These are phyloP conservation scores for Chenopodium album DNA, from an alignment of 148 eudicot genomes.

Conservation along the genomic window DNA sequence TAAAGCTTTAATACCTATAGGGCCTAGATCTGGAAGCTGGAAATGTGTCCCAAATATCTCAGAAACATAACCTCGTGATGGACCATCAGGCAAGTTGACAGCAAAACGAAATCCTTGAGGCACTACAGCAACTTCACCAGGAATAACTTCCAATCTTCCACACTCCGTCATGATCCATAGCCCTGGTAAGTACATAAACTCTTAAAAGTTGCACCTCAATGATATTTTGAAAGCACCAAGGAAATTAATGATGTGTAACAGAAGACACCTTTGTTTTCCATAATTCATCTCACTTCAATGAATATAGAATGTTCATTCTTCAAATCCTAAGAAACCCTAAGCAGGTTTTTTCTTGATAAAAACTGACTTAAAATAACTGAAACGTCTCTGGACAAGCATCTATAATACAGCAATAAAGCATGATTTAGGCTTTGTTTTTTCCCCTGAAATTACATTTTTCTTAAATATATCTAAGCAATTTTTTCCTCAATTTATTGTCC, in stretches of 20 bases:
- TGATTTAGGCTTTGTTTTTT: background rate
- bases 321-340: background rate
- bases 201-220: background rate
- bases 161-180: slow-evolving; percentile 91
- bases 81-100: slow-evolving; percentile 83
- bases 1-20: slow-evolving; percentile 58
- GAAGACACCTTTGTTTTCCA: background rate
- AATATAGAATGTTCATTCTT: no score
- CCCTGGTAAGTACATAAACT: slow-evolving; percentile 36
- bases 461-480: background rate
- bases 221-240: background rate
- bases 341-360: background rate
- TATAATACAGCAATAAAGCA: background rate
- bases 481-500: background rate
- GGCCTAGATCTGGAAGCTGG: slow-evolving; percentile 97
- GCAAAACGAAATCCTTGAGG: slow-evolving; percentile 92
- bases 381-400: background rate
- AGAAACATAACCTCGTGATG: slow-evolving; percentile 93
- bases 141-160: slow-evolving; percentile 78
- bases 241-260: background rate
- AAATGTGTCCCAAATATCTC: slow-evolving; percentile 91
- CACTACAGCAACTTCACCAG: slow-evolving; percentile 82
- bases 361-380: background rate
- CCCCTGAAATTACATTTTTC: background rate
- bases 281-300: background rate